Percentiles rank a stretch among this genome's conserved stretches.
Conservation (phyloP, 2,329 filamentous ascomycete genomes). For the Stachybotrys chartarum region DNA sequence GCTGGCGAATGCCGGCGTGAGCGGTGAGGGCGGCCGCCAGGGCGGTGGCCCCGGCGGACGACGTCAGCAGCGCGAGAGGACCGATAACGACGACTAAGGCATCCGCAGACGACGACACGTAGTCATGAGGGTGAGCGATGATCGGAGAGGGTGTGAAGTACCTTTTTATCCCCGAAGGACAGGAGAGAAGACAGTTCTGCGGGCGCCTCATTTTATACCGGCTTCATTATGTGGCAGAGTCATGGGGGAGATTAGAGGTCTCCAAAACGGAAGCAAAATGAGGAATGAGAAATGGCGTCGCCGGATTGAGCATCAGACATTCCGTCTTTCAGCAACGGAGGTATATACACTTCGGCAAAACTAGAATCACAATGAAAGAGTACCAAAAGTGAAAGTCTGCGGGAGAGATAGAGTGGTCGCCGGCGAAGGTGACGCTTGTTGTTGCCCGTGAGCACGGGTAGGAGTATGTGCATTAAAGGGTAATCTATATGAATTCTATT, state of each 20-base stretch:
- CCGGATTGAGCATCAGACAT: constrained; percentile 26
- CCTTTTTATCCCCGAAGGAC: too few species aligned
- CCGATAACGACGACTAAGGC: constrained; percentile 49
- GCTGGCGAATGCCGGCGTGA: constrained; percentile 36
- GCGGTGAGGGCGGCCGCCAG: constrained; percentile 18
- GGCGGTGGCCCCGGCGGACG: constrained; percentile 15
- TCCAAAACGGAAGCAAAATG: constrained; percentile 16
- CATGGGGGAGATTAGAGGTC: constrained; percentile 18
- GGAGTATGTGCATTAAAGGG: too few species aligned
- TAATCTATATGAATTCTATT: too few species aligned
- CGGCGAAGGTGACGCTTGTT: too few species aligned
- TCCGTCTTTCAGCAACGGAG: constrained; percentile 12
- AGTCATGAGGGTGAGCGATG: constrained; percentile 9
- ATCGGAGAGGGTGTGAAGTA: constrained; percentile 4
- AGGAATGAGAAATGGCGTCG: constrained; percentile 28
- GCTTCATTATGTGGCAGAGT: constrained; percentile 21
- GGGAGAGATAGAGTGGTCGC: background rate
- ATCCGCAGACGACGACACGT: too few species aligned
- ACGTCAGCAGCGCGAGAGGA: constrained; percentile 37
- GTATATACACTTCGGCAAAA: background rate
- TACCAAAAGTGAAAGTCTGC: too few species aligned
- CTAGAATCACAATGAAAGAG: too few species aligned
- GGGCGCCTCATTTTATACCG: constrained; percentile 8
- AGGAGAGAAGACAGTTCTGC: background rate
- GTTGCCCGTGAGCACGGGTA: too few species aligned